A percentile compares a stretch with the other conserved stretches of the same genome.
phyloP scores from a whole-genome alignment of 306 rosid genomes.

The Castanospermum australe region DNA sequence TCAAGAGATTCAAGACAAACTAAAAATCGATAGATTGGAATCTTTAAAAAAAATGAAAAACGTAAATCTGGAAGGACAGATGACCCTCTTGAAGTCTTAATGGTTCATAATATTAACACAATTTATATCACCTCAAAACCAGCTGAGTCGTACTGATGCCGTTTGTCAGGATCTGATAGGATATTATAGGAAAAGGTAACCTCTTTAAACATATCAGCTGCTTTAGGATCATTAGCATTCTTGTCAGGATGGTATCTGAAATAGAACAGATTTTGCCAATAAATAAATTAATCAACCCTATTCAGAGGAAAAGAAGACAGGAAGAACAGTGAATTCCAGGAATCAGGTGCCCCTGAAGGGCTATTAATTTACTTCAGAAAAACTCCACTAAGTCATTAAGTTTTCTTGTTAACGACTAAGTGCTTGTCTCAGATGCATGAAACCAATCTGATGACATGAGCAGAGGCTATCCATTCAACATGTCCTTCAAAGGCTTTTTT shows the following conservation, averaged over 20 bases:
- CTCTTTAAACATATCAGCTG: slow-evolving; percentile 96
- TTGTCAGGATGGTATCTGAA: slow-evolving; percentile 98
- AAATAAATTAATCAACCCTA: slow-evolving; percentile 10
- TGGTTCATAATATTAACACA: slow-evolving; percentile 7
- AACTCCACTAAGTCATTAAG: slow-evolving; percentile 2
- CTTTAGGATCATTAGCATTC: slow-evolving; percentile 97
- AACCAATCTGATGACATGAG: not conserved
- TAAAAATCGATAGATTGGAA: not conserved
- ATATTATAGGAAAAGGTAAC: slow-evolving; percentile 88
- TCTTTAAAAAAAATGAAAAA: slow-evolving; percentile 19
- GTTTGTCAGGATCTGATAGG: slow-evolving; percentile 86
- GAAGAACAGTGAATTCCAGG: slow-evolving; percentile 29
- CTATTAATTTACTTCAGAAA: not conserved
- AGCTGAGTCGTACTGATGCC: slow-evolving; percentile 86
- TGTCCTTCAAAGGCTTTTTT: not conserved
- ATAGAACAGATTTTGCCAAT: slow-evolving; percentile 14
- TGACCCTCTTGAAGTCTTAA: slow-evolving; percentile 25
- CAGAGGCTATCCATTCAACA: slow-evolving; percentile 2
- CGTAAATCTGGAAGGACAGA: slow-evolving; percentile 12
- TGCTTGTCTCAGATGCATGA: slow-evolving; percentile 12
- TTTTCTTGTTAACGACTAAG: not conserved
- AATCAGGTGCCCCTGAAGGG: slow-evolving; percentile 3
- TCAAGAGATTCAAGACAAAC: not conserved
- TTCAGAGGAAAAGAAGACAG: slow-evolving; percentile 6
- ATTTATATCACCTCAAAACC: slow-evolving; percentile 85